Base-by-base conservation (phyloP, 371 early-diverging fungal genomes). In the Umbelopsis sp. region DNA sequence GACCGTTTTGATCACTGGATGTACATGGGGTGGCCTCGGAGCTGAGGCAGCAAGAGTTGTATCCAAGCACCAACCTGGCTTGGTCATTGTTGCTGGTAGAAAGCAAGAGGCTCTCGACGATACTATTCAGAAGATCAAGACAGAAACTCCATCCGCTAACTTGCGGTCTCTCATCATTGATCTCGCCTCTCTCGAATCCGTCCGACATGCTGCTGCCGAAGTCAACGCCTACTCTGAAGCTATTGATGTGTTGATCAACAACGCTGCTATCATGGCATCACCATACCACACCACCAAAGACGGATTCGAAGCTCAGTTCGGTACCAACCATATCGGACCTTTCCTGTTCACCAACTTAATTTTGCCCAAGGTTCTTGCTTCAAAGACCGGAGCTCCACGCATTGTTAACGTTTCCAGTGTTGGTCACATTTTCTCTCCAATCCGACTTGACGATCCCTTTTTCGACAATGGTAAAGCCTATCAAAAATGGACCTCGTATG, bases 311-410 rank as follows among this genome's bases (percentile, higher is more conserved):
- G 67, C 69, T 53, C 89, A 89, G 76, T 7, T 48, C 16, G 48
- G 48, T 20, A 48, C 48, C 1, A 93, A 93, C 77, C 91, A 92
- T 50, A 66, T 92, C 35, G 92, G 89, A 24, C 88, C 87, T 46
- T 86, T 87, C 65, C 74, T 75, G 7, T 78, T 88, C 66, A 86
- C 85, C 20, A 74, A 63, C 57, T 71, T 69, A 1, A 79, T 91
- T n/a, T 67, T 90, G 20, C 83, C 82, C 44, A 32, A 71, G 32
- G 74, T 89, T 69, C 77, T 79, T 53, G 67, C 67, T 20, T 74
- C 80, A n/a, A 69, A 70, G 29, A 70, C 79, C 22, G 41, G 41
- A 41, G 41, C 41, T 70, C 48, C 84, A 9, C 72, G 86, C 4
- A 79, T 87, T 46, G 84, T 85, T n/a, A 72, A 72, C 48, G 51